Base-by-base conservation (phyloP, 73 alveolate species). In the Stentor coeruleus region DNA sequence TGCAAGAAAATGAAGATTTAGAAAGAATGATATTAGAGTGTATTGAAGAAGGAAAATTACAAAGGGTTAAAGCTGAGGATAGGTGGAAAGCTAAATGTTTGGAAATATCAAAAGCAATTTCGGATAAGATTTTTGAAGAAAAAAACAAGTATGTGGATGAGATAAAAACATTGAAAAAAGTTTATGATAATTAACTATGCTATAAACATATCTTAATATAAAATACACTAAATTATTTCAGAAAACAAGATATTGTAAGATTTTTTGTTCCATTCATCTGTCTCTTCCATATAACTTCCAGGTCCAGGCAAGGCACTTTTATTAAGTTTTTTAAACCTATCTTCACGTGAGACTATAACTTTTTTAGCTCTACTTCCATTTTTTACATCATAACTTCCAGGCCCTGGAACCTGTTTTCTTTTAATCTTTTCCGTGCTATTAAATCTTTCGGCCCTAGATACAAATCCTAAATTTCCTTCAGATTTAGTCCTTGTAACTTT, bases 231-330 rank as follows among this genome's bases (percentile, higher is more conserved):
- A n/a, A n/a, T n/a, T n/a, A n/a, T n/a, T 76, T 83, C 89, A 26
- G 89, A 42, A 79, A 84, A 84, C 33, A 84, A 77, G 76, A 84
- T 84, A 80, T 85, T 85, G 84, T 41, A 85, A 38, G 74, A 36
- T 36, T 85, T 49, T 57, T 81, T 77, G 80, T 35, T 37, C 91
- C 91, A 85, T 6, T 58, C 59, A 0, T 26, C 72, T 39, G 31
- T 74, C n/a, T 85, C 91, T 39, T 74, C 58, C 3, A 36, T 72
- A 49, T 85, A 85, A 59, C 73, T 37, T 30, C 88, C 87, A n/a
- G 91, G 91, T n/a, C 91, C 91, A 14, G 91, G 91, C 49, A 38
- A 59, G 39, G 38, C 80, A 0, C 77, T 42, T 4, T 15, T 39
- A 42, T 74, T 75, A 57, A 30, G 55, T n/a, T 82, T 80, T 6